Evolutionary conservation across 78 protist genomes (phyloP), one percentile per base, ranked within the genome.

Genomic region (Polysphondylium violaceum): DNA sequence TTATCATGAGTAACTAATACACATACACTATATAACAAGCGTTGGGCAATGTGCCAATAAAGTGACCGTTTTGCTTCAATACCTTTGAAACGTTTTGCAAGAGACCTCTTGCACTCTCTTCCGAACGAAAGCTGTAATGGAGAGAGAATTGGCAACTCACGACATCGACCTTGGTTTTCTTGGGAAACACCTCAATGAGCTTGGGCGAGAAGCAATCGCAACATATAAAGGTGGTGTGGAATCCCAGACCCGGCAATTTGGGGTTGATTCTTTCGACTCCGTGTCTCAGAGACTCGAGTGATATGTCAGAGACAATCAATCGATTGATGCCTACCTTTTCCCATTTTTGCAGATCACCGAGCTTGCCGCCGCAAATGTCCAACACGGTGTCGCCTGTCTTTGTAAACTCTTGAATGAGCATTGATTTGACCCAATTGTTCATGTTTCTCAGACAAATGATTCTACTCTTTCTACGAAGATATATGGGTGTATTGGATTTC

Each of bases 111-210:
- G 93, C 95, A 55, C 86, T 63, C 69, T 72, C 83, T 58, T 94
- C 93, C 17, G 79, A 56, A 29, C 65, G 91, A 76, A 93, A 96
- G 19, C 95, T 50, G 33, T 96, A 96, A 44, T 96, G 97, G 2
- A 92, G 33, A 1, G 97, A 93, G 41, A 96, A 94, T 60, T 96
- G 97, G 47, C 97, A 96, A 38, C 96, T 92, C 35, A 94, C 97
- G 2, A 96, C 36, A 23, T 94, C 79, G 44, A 94, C 87, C 31
- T 71, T 76, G 14, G 74, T 23, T 60, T 44, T 51, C 21, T 72
- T 74, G 16, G 91, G 91, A 17, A 83, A 43, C 6, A 51, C 31
- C 12, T 83, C 64, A 0, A 83, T 50, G 9, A 83, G 51, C 31
- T 83, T 83, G 0, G 68, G 44, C 11, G 91, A 83, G 60, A 83